phyloP scores from a whole-genome alignment of 805 yeast genomes.

The Jamesozyma gamospora region DNA sequence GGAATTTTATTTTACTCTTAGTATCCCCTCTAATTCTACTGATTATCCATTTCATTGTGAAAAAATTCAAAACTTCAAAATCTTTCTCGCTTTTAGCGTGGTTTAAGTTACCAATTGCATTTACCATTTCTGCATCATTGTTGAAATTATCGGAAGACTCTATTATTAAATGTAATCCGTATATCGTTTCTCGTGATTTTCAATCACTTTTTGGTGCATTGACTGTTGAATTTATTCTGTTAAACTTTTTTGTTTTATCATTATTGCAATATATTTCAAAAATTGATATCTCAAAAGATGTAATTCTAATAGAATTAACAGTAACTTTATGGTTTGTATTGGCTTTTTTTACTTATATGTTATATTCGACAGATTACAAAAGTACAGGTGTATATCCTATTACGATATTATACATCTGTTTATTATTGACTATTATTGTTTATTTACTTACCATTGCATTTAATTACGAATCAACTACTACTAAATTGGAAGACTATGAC shows the following conservation, averaged over 20 bases:
- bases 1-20: conserved; percentile 44
- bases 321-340: conserved; percentile 48
- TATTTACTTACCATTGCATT: conserved; percentile 2
- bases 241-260: conserved; percentile 48
- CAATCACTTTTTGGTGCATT: conserved; percentile 41
- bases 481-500: neutral
- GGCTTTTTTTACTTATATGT: conserved; percentile 40
- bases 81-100: conserved; percentile 32
- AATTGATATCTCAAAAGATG: conserved; percentile 50
- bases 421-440: conserved; percentile 2
- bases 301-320: conserved; percentile 45
- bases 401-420: conserved; percentile 34
- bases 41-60: conserved; percentile 39
- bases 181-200: conserved; percentile 42
- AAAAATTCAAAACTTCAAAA: conserved; percentile 40
- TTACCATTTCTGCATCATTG: conserved; percentile 35
- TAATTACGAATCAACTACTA: neutral
- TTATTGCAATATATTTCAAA: conserved; percentile 32
- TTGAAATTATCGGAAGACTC: conserved; percentile 32
- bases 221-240: conserved; percentile 38
- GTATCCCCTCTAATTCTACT: conserved; percentile 45
- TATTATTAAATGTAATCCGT: conserved; percentile 37
- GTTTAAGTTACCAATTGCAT: conserved; percentile 52
- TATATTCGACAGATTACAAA: conserved; percentile 37
- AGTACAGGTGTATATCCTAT: conserved; percentile 42